phyloP scores from a whole-genome alignment of 1,139 yeast species.

The Candida albicans region DNA sequence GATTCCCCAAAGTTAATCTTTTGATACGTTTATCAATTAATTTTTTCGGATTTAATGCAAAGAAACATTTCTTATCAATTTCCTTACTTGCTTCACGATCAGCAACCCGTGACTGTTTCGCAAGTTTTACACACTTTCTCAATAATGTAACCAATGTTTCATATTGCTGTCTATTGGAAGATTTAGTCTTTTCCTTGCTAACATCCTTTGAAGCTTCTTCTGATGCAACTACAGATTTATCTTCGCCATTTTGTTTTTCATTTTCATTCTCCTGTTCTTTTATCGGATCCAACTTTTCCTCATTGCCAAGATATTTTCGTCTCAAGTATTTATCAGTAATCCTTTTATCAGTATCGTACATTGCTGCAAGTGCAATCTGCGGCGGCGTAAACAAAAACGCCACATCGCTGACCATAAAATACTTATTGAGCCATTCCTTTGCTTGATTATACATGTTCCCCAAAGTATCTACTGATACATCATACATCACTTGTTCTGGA shows the following conservation, averaged over 20 bases:
- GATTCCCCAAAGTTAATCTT: conserved; percentile 15
- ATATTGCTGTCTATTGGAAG: conserved; percentile 27
- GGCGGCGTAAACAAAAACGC: conserved; percentile 85
- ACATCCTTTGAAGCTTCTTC: conserved; percentile 8
- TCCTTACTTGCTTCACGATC: conserved; percentile 60
- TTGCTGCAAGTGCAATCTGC: conserved; percentile 87
- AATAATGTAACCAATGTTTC: conserved; percentile 47
- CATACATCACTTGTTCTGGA: conserved; percentile 37
- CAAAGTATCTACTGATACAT: conserved; percentile 42
- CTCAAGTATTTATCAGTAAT: conserved; percentile 65
- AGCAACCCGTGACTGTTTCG: conserved; percentile 45
- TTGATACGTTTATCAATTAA: conserved; percentile 44
- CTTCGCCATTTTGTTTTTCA: conserved; percentile 10
- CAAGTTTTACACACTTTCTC: conserved; percentile 47
- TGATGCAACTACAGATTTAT: conserved; percentile 9
- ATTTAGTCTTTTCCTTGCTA: conserved; percentile 6
- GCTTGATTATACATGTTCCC: conserved; percentile 69
- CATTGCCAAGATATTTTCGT: conserved; percentile 46
- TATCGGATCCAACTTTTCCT: conserved; percentile 14
- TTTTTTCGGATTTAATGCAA: conserved; percentile 58
- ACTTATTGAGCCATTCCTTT: conserved; percentile 59
- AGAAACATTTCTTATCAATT: conserved; percentile 64
- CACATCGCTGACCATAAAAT: conserved; percentile 70
- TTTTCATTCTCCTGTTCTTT: conserved; percentile 15
- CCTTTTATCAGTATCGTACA: conserved; percentile 65